Conservation (phyloP, 2,329 filamentous ascomycete species). For the Aotearoamyces nothofagi region DNA sequence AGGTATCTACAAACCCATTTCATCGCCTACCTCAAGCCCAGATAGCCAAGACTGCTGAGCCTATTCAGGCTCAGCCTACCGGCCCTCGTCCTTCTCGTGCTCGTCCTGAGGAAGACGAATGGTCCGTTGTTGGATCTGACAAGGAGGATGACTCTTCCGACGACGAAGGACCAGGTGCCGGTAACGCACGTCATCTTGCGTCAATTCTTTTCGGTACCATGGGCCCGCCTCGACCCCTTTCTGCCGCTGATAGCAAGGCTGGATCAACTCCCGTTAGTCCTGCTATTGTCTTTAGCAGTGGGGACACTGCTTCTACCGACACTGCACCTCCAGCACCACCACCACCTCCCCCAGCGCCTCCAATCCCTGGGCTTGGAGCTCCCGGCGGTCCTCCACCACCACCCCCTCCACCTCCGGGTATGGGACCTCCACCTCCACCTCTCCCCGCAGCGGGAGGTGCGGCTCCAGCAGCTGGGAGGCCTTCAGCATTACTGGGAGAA, state of each 20-base stretch:
- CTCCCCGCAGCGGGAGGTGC: constrained; percentile 16
- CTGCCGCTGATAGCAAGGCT: constrained; percentile 59
- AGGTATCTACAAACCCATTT: constrained; percentile 88
- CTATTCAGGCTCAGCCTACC: constrained; percentile 25
- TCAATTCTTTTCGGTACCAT: constrained; percentile 95
- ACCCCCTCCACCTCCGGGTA: constrained; percentile 21
- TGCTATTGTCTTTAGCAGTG: constrained; percentile 22
- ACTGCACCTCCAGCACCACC: constrained; percentile 28
- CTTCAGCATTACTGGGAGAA: constrained; percentile 57
- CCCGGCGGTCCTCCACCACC: constrained; percentile 26
- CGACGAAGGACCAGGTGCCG: constrained; percentile 66
- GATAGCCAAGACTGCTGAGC: constrained; percentile 29
- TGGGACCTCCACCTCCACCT: constrained; percentile 17
- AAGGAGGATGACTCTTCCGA: constrained; percentile 57
- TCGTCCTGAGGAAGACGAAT: constrained; percentile 59
- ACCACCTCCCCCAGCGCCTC: constrained; percentile 21
- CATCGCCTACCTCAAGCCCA: constrained; percentile 65
- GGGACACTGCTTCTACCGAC: constrained; percentile 22
- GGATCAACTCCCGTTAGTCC: constrained; percentile 26
- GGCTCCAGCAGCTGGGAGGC: constrained; percentile 28
- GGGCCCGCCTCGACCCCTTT: constrained; percentile 80
- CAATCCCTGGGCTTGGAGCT: constrained; percentile 17
- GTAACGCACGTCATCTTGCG: constrained; percentile 79
- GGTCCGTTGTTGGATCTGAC: constrained; percentile 66
- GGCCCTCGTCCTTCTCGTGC: constrained; percentile 33